Evolutionary conservation across 2,329 filamentous ascomycete genomes (phyloP).

Genomic region (Monosporascus ibericus): DNA sequence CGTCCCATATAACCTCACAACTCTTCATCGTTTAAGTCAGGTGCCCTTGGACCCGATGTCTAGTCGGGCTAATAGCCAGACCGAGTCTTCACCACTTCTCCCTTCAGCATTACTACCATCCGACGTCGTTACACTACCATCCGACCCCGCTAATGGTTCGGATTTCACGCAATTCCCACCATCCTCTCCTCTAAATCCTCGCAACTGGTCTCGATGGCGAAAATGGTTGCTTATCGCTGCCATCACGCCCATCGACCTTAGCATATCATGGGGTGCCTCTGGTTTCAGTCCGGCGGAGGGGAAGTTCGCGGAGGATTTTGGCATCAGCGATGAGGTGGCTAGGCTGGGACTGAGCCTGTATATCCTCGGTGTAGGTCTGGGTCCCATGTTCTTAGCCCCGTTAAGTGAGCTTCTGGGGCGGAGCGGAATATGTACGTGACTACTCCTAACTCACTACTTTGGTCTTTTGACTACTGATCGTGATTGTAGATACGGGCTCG

Average conservation of each 20-base stretch:
- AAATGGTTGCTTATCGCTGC: slow-evolving; percentile 27
- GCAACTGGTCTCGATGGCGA: slow-evolving; percentile 26
- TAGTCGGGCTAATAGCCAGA: neutral
- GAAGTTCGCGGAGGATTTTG: slow-evolving; percentile 36
- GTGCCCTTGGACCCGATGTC: no score
- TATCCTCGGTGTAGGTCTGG: slow-evolving; percentile 37
- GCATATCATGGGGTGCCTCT: slow-evolving; percentile 37
- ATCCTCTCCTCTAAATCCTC: slow-evolving; percentile 15
- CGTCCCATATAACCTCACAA: no score
- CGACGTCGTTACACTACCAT: neutral
- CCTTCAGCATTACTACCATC: neutral
- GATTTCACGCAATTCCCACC: neutral
- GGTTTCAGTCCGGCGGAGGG: slow-evolving; percentile 37
- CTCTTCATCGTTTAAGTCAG: no score
- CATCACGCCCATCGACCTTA: slow-evolving; percentile 26
- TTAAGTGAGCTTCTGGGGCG: slow-evolving; percentile 35
- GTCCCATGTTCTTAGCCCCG: slow-evolving; percentile 26
- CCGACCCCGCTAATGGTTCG: neutral
- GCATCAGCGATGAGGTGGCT: slow-evolving; percentile 31
- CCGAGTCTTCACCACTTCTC: neutral
- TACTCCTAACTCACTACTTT: neutral
- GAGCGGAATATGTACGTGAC: slow-evolving; percentile 27
- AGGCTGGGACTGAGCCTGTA: slow-evolving; percentile 40
- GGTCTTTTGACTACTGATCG: neutral
- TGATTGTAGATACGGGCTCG: slow-evolving; percentile 26